Conservation (phyloP, 768 basidiomycete genomes). For the Phaffia australis region DNA sequence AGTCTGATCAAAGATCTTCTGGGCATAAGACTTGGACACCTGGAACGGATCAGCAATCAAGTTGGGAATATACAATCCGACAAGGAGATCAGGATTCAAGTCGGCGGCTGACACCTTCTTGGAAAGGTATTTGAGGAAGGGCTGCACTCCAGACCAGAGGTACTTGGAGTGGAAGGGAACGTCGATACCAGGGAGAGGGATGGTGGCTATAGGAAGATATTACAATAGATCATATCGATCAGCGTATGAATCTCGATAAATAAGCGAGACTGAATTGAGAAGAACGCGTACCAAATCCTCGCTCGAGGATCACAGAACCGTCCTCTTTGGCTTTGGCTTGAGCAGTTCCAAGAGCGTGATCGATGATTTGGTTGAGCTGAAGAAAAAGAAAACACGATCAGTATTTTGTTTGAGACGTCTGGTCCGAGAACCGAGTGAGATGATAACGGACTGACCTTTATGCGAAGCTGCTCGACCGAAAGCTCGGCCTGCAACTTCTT, state of each 20-base stretch:
- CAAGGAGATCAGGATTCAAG: conserved; percentile 85
- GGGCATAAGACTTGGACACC: conserved; percentile 58
- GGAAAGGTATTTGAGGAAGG: conserved; percentile 54
- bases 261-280: conserved; percentile 37
- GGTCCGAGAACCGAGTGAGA: not conserved
- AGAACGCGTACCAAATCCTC: conserved; percentile 76
- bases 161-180: conserved; percentile 99
- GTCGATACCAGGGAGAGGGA: conserved; percentile 69
- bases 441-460: conserved; percentile 12
- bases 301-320: conserved; percentile 87
- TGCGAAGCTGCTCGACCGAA: conserved; percentile 12
- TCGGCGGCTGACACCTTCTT: conserved; percentile 92
- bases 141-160: conserved; percentile 95
- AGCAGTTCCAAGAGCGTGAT: conserved; percentile 22
- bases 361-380: conserved; percentile 21
- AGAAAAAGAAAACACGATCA: not conserved
- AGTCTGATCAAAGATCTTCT: conserved; percentile 88
- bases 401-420: not conserved
- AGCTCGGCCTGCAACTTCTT: conserved; percentile 26
- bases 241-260: not conserved
- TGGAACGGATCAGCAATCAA: conserved; percentile 49
- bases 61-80: conserved; percentile 95
- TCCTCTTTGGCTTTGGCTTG: conserved; percentile 57
- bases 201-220: conserved; percentile 25
- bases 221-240: not conserved